Evolutionary conservation across 2,329 filamentous ascomycete species (phyloP).

Genomic region (Ophiobolus disseminans): DNA sequence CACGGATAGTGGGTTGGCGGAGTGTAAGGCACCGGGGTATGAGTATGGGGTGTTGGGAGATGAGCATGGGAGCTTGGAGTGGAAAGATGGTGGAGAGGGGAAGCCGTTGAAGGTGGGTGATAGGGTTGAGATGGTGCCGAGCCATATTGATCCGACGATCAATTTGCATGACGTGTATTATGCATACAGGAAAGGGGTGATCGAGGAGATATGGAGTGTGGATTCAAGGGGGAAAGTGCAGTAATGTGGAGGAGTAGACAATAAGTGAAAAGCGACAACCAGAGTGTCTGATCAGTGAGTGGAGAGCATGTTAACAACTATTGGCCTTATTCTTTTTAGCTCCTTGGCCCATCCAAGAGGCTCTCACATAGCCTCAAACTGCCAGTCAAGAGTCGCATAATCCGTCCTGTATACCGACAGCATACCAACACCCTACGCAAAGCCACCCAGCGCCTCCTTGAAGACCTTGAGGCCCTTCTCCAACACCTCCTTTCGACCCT

Average conservation of each 20-base stretch:
- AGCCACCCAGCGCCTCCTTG: neutral
- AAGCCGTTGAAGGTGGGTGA: constrained; percentile 54
- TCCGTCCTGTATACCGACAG: neutral
- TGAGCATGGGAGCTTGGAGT: constrained; percentile 58
- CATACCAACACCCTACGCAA: neutral
- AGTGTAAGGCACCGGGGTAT: constrained; percentile 54
- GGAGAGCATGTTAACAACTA: too few relatives aligned
- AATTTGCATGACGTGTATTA: constrained; percentile 62
- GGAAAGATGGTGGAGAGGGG: constrained; percentile 49
- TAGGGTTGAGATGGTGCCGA: constrained; percentile 61
- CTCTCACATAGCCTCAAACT: too few relatives aligned
- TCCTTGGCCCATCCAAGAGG: too few relatives aligned
- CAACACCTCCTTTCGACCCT: constrained; percentile 9
- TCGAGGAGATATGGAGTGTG: constrained; percentile 61
- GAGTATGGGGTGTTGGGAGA: constrained; percentile 56
- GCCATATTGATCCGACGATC: constrained; percentile 63
- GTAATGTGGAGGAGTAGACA: constrained; percentile 27
- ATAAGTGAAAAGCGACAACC: neutral
- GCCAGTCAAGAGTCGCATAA: neutral
- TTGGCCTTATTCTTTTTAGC: too few relatives aligned
- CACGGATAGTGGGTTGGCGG: constrained; percentile 60
- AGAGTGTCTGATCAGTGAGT: too few relatives aligned
- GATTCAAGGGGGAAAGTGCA: constrained; percentile 61
- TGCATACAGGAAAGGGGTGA: constrained; percentile 55
- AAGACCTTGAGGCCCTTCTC: neutral